phyloP scores from a whole-genome alignment of 176 grass and related monocot species.

The Avena sativa region DNA sequence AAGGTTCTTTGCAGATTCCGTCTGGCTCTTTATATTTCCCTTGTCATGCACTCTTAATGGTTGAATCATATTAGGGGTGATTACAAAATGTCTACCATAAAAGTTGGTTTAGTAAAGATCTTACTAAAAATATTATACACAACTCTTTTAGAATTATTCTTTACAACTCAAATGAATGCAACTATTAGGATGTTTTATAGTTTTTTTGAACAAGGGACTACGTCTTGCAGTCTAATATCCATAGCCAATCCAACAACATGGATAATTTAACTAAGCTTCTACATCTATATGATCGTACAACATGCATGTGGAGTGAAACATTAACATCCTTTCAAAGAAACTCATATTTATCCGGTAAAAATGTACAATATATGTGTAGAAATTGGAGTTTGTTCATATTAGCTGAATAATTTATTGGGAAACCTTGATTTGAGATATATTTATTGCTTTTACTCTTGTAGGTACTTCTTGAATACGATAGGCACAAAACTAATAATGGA shows the following conservation, averaged over 20 bases:
- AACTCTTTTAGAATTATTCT: not conserved
- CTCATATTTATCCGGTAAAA: not conserved
- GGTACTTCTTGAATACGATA: constrained; percentile 94
- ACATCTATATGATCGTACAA: not conserved
- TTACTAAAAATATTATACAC: not conserved
- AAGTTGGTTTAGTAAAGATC: not conserved
- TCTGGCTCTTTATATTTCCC: not conserved
- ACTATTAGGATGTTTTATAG: constrained; percentile 20
- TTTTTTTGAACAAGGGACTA: not conserved
- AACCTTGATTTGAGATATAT: not conserved
- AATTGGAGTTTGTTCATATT: not conserved
- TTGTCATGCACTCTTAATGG: constrained; percentile 4
- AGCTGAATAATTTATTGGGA: not conserved
- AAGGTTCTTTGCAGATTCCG: constrained; percentile 59
- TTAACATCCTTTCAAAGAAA: not conserved
- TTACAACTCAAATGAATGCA: constrained; percentile 20
- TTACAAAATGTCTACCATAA: not conserved
- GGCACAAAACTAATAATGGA: constrained; percentile 67
- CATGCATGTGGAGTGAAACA: not conserved
- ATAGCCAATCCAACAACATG: not conserved
- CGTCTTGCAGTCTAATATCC: not conserved
- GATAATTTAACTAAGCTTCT: constrained; percentile 9
- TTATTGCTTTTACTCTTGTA: constrained; percentile 26
- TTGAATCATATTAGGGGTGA: not conserved
- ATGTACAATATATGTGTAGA: no score